Evolutionary conservation across 495 filamentous ascomycete species (phyloP), one percentile per base, ranked within the genome.

Genomic region (Penicillium desertorum): DNA sequence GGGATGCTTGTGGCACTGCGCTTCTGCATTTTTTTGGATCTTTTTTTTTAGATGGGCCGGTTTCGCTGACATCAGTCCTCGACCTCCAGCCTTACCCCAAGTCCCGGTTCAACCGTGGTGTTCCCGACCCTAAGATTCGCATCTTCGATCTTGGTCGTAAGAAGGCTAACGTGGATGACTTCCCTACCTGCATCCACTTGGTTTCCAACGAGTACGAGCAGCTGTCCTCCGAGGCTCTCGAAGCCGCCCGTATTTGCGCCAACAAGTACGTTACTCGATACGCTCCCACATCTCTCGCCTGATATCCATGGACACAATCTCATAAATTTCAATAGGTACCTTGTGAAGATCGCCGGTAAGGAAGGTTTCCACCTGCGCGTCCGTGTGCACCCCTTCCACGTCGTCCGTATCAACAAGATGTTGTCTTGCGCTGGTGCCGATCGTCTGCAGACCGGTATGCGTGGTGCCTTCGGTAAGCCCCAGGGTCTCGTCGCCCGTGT

Each of bases 401-500:
- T 98, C 79, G 86, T 96, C 82, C 93, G 93, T 77, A 98, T 98
- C 91, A 98, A 98, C 89, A 98, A 98, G 85, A 96, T 98, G 93
- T 91, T 98, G 89, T 96, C 92, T 65, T 96, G 93, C 77, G 93
- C 93, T 70, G 93, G 93, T 81, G 93, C 93, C 86, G 93, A 98
- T 96, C 87, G 93, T 84, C 85, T 98, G 73, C 93, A 98, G 77
- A 98, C 93, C 62, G 93, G 93, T 79, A 98, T 98, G 93, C 93
- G 93, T 86, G 93, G 93, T 85, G 93, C 93, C 62, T 98, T 89
- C 85, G 93, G 93, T 73, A 98, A 98, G 86, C 92, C 93, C 76
- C 91, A 96, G 81, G 93, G 92, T 71, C 86, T 83, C 62, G 93
- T 98, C 68, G 93, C 93, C 72, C 93, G 93, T 86, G 91, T 98